Base-by-base conservation (phyloP, 495 filamentous ascomycete genomes). In the Darksidea phi region DNA sequence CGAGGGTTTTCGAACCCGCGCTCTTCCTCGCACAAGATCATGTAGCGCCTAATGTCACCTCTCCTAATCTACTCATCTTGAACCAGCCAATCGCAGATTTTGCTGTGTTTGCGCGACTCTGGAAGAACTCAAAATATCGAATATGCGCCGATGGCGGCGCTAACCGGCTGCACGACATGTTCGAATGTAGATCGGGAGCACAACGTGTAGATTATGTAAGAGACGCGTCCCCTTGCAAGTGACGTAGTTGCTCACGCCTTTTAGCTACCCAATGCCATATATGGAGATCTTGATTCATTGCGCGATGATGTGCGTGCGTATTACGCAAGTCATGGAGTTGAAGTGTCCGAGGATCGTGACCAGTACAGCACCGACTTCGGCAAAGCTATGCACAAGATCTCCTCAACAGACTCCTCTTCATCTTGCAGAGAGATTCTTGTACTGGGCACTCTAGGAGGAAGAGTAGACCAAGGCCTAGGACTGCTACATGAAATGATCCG, bases 111-210 rank as follows among this genome's bases (percentile, higher is more conserved):
- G 10, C 54, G 11, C 55, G 60, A 34, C 64, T 76, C 10, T 73
- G 74, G 68, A 23, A 56, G 25, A 66, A 73, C 48, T 54, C 69
- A 8, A 34, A 51, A 12, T 72, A 67, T 41, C 57, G 63, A 18
- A 56, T 96, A 49, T 94, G 88, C 64, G 94, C 90, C 24, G 94
- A 98, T 77, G 94, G 94, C 36, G 94, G 90, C 23, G 91, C 91
- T 45, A 97, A 98, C 73, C 78, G 80, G 12, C 78, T 96, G 32
- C 84, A 86, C 61, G 84, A 91, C 48, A 73, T 78, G 10, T 74
- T 78, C 28, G 25, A 54, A 20, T 54, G 48, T 28, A 68, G 74
- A 67, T 69, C 74, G 63, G 71, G 74, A 64, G 50, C 34, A 7
- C 65, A 62, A 37, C 73, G 79, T 67, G 63, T 48, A 45, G 70